Base-by-base conservation (phyloP, 176 grass and related monocot species). In the Zizania latifolia region DNA sequence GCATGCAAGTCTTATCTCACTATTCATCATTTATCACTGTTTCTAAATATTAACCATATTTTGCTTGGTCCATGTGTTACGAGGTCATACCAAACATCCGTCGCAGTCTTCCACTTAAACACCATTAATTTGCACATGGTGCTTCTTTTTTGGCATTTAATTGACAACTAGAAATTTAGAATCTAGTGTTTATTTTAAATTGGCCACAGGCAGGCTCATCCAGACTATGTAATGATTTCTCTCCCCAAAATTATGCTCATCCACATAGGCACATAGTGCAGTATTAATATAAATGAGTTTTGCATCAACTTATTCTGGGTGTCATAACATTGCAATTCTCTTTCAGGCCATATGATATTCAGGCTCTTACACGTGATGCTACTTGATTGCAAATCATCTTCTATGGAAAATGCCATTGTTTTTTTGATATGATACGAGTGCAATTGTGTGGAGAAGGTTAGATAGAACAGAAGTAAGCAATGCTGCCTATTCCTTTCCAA, bases 171-270 rank as follows among this genome's bases (percentile, higher is more conserved):
- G 70, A 63, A 53, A 53, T 53, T 22, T n/a, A n/a, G n/a, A n/a
- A 79, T 80, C 71, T 80, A 84, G 63, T 56, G 65, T 21, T 88
- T 29, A 84, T 84, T 75, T 55, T 75, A 78, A 62, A 63, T 45
- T 75, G 35, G 43, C 12, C 43, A 45, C 62, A 62, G 34, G 55
- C 21, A 64, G 19, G 58, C 62, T 64, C 76, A 71, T 75, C 81
- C 13, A 32, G 3, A 46, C 27, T 19, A 51, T 72, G 69, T 64
- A 70, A 88, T 88, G 75, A 88, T 88, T 75, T 63, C 35, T 8
- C 66, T 54, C 62, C 68, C 62, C 2, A 29, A 45, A 69, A 44
- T 68, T 59, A 46, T 77, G 73, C 48, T 77, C 72, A 60, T 59
- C 73, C 67, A 71, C 74, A 32, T 50, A 50, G 65, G 37, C 22